Percentiles rank a stretch among this genome's conserved stretches.
Conservation (phyloP, 495 filamentous ascomycete genomes). For the Hypoxylon fuscum region DNA sequence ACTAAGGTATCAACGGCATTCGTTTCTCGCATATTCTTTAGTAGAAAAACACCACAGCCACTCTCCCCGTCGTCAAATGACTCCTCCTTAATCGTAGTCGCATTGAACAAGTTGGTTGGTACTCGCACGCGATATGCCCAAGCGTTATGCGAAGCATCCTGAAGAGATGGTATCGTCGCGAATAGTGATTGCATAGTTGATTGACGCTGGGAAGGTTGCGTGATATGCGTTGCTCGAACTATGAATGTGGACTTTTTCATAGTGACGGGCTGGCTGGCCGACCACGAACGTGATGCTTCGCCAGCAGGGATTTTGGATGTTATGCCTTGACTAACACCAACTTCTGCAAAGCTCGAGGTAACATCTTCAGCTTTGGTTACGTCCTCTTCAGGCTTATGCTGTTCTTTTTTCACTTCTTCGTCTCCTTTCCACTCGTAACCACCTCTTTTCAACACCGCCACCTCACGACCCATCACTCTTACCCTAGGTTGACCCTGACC, state of each 20-base stretch:
- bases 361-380: constrained; percentile 26
- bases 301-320: constrained; percentile 20
- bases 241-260: constrained; percentile 61
- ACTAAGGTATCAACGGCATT: constrained; percentile 83
- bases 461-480: constrained; percentile 73
- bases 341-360: constrained; percentile 17
- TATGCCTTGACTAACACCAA: constrained; percentile 8
- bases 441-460: constrained; percentile 77
- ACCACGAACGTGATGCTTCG: constrained; percentile 45
- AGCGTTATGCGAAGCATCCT: constrained; percentile 61
- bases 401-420: constrained; percentile 41
- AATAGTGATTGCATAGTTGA: constrained; percentile 52
- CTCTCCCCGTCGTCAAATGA: constrained; percentile 94
- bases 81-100: constrained; percentile 70
- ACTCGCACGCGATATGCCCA: constrained; percentile 59
- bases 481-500: constrained; percentile 77
- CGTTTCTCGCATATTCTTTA: constrained; percentile 82
- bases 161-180: constrained; percentile 49
- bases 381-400: constrained; percentile 37
- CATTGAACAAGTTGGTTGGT: constrained; percentile 40
- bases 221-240: constrained; percentile 56
- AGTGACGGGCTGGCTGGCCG: constrained; percentile 51
- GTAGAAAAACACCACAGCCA: constrained; percentile 80
- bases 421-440: constrained; percentile 73
- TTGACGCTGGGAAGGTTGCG: constrained; percentile 47